These are phyloP conservation scores for Starmerella vaccinii DNA, from an alignment of 805 yeast species.

Conservation along the genomic window DNA sequence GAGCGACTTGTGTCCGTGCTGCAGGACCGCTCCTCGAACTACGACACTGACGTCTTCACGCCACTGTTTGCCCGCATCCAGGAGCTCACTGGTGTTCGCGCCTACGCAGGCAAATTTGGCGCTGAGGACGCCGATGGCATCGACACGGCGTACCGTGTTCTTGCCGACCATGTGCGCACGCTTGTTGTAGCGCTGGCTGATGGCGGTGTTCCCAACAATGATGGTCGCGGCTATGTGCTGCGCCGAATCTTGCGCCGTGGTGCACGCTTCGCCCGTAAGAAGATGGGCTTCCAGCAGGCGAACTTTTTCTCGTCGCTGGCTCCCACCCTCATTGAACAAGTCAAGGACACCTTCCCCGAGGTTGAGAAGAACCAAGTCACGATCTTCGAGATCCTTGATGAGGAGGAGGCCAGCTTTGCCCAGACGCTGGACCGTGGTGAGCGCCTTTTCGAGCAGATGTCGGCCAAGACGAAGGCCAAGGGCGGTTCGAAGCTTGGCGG, in stretches of 20 bases:
- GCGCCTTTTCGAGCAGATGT: slow-evolving; percentile 87
- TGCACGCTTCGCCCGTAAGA: slow-evolving; percentile 90
- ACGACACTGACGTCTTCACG: slow-evolving; percentile 92
- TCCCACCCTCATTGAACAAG: slow-evolving; percentile 85
- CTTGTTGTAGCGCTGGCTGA: slow-evolving; percentile 91
- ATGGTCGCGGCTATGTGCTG: slow-evolving; percentile 96
- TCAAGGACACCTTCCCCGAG: slow-evolving; percentile 85
- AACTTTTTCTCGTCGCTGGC: slow-evolving; percentile 84
- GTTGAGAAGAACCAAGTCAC: slow-evolving; percentile 57
- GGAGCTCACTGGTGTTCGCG: slow-evolving; percentile 86
- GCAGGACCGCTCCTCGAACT: slow-evolving; percentile 85
- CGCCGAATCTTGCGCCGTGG: slow-evolving; percentile 97
- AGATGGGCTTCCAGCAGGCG: slow-evolving; percentile 92
- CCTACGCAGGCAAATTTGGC: slow-evolving; percentile 87
- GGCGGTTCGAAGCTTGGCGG: slow-evolving; percentile 75
- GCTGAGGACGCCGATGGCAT: slow-evolving; percentile 86
- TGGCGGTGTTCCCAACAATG: slow-evolving; percentile 99
- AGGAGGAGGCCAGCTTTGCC: slow-evolving; percentile 91
- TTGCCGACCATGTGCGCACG: slow-evolving; percentile 98
- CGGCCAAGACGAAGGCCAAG: slow-evolving; percentile 65
- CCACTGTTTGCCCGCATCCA: slow-evolving; percentile 81
- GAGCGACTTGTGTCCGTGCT: slow-evolving; percentile 92
- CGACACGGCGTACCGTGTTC: slow-evolving; percentile 95
- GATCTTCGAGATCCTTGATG: slow-evolving; percentile 82
- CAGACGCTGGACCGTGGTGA: slow-evolving; percentile 97